phyloP scores from a whole-genome alignment of 2,329 filamentous ascomycete species.

The Fusarium chuoi region DNA sequence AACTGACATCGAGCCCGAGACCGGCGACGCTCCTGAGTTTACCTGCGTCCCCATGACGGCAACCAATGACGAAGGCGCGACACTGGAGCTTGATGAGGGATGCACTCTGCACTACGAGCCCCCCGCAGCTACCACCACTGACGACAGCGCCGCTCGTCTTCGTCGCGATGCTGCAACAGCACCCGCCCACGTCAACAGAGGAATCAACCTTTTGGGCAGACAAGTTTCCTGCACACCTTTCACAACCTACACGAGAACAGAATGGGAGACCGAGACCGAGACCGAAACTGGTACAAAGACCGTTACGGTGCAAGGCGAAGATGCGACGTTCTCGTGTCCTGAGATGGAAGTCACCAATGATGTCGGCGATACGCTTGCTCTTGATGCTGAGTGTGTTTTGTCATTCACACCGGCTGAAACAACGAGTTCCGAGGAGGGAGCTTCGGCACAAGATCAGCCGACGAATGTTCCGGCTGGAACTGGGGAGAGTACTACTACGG shows the following conservation, averaged over 20 bases:
- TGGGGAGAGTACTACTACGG: not conserved
- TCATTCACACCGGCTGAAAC: not conserved
- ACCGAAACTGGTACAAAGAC: constrained; percentile 1
- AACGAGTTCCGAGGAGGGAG: not conserved
- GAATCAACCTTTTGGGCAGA: not conserved
- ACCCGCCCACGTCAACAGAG: fast-evolving
- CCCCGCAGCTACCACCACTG: not conserved
- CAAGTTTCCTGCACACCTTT: not conserved
- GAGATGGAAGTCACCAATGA: constrained; percentile 17
- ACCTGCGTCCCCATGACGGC: constrained; percentile 9
- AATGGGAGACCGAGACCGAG: not conserved
- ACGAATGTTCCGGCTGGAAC: not conserved
- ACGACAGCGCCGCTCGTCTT: not conserved
- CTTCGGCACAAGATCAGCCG: not conserved
- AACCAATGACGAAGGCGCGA: not conserved
- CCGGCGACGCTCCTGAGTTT: constrained; percentile 8
- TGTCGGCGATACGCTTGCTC: not conserved
- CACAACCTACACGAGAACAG: not conserved
- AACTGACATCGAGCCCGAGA: constrained; percentile 6
- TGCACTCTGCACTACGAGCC: constrained; percentile 8
- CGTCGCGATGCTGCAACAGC: not conserved
- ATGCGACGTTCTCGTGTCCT: constrained; percentile 8
- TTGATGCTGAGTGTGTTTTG: constrained; percentile 5
- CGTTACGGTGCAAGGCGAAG: not conserved
- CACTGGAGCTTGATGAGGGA: constrained; percentile 1